Percentiles rank a stretch among this genome's conserved stretches.
phyloP scores from a whole-genome alignment of 805 yeast genomes.

The Lachancea dasiensis region DNA sequence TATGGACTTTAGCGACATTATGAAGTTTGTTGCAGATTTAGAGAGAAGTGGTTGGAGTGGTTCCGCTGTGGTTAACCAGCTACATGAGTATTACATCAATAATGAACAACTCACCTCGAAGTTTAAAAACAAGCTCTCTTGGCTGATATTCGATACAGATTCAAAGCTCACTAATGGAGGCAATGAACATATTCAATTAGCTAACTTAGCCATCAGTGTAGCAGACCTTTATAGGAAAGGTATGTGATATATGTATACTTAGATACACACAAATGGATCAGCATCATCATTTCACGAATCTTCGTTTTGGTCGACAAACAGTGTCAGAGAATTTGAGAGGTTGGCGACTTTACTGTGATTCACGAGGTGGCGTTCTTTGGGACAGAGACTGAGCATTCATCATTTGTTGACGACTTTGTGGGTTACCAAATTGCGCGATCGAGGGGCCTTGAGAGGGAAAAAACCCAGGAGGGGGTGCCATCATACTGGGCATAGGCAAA shows the following conservation, averaged over 20 bases:
- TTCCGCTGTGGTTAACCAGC: conserved; percentile 60
- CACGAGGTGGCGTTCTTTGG: conserved; percentile 4
- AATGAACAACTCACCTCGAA: conserved; percentile 44
- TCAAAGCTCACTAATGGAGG: conserved; percentile 74
- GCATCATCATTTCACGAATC: background rate
- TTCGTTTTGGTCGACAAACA: too few relatives aligned
- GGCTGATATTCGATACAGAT: conserved; percentile 67
- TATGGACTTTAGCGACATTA: conserved; percentile 33
- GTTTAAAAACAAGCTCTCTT: conserved; percentile 61
- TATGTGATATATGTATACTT: conserved; percentile 6
- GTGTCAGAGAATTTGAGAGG: too few relatives aligned
- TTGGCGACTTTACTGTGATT: background rate
- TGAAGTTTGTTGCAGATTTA: conserved; percentile 43
- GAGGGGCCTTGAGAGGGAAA: conserved; percentile 17
- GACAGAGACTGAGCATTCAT: conserved; percentile 1
- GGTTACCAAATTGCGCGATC: conserved; percentile 5
- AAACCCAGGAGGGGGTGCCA: conserved; percentile 20
- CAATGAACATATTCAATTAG: conserved; percentile 78
- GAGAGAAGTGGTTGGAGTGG: conserved; percentile 74
- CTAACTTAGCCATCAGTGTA: conserved; percentile 56
- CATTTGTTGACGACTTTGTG: conserved; percentile 1
- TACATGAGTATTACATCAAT: conserved; percentile 60
- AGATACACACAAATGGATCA: background rate
- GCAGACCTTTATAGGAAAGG: conserved; percentile 33
- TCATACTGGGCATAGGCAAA: conserved; percentile 21